Base-by-base conservation (phyloP, 176 grass and related monocot genomes). In the Lolium rigidum region DNA sequence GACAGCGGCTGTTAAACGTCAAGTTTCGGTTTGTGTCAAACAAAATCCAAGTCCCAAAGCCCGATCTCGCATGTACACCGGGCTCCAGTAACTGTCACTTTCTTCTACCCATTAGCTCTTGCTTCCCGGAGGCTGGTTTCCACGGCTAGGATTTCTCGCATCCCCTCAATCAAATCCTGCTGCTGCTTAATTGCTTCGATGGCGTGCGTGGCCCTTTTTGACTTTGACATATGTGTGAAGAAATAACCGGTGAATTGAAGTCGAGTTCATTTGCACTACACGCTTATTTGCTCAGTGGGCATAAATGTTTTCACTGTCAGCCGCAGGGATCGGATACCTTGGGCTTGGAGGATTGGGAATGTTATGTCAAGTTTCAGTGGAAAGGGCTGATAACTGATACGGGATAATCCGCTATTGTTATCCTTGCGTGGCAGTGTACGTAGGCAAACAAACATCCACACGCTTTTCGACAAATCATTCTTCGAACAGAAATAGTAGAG, bases 121-220 rank as follows among this genome's bases (percentile, higher is more conserved):
- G 82, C 89, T 88, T 88, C 81, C 62, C 3, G 81, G 85, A 39
- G 75, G 76, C 3, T 77, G 82, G 44, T 85, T 79, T 77, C 86
- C 77, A 84, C 25, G 61, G 43, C 2, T 64, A 55, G 51, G 60
- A 77, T 56, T 77, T 75, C 20, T 64, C 70, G 54, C 76, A 71
- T 84, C 86, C 1, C 31, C 70, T 91, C 86, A 78, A 80, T 91
- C 82, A 78, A 85, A 88, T 88, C 90, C 7, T 80, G 70, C 1
- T 37, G 70, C 85, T 25, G 28, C 25, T 84, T 35, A 35, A 35
- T 35, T 75, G 84, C 73, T 25, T 86, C 37, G 10, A 73, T 79
- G 84, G 50, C 80, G 63, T 84, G 61, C 78, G 52, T 68, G 5
- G 31, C 54, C 11, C n/a, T 1, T 86, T 70, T 90, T 90, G 31